Evolutionary conservation across 1,139 yeast genomes (phyloP).

Genomic region (Sugiyamaella japonica): DNA sequence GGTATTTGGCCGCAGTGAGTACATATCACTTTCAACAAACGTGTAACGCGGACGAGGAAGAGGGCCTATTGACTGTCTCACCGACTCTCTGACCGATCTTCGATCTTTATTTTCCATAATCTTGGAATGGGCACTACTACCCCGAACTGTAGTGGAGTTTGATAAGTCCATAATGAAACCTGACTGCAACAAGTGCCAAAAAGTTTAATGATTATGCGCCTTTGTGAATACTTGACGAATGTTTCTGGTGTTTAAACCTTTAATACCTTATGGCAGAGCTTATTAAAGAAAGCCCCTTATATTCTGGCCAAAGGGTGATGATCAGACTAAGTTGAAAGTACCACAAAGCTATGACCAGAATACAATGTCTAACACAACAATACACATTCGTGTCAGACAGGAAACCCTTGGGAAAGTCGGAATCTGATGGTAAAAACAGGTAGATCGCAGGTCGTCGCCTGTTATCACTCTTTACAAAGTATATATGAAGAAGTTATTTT

Average conservation of each 20-base stretch:
- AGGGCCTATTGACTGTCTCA: constrained; percentile 12
- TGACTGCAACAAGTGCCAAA: background rate
- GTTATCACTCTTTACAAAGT: background rate
- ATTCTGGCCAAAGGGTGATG: no score
- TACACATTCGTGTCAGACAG: no score
- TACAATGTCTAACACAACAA: no score
- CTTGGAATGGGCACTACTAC: constrained; percentile 5
- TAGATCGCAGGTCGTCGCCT: no score
- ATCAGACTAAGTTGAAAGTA: no score
- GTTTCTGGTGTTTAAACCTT: background rate
- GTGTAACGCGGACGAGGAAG: constrained; percentile 23
- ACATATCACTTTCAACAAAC: constrained; percentile 23
- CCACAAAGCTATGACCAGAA: no score
- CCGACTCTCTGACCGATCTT: constrained; percentile 20
- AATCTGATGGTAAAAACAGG: no score
- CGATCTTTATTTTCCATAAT: constrained; percentile 19
- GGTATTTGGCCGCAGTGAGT: constrained; percentile 17
- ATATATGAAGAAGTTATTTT: background rate
- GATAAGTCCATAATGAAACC: constrained; percentile 9
- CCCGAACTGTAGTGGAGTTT: background rate
- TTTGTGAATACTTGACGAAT: background rate
- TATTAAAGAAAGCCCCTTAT: background rate
- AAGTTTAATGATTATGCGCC: constrained; percentile 1
- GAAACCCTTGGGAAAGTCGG: no score
- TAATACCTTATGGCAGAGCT: background rate